Percentiles rank a stretch among this genome's conserved stretches.
phyloP scores from a whole-genome alignment of 257 asterid genomes.

The Rauvolfia tetraphylla region DNA sequence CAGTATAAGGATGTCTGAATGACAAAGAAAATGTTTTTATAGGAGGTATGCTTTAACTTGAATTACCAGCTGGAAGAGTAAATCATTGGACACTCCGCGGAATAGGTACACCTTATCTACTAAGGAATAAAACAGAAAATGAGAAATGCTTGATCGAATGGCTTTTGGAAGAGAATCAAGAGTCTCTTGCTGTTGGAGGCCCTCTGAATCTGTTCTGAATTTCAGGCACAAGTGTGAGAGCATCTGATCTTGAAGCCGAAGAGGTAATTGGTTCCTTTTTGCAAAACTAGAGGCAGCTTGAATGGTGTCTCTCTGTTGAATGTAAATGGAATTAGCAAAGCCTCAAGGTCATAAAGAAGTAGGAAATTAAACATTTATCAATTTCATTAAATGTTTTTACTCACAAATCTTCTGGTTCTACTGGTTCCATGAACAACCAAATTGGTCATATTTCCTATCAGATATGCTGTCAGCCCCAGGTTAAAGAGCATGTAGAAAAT shows the following conservation, averaged over 20 bases:
- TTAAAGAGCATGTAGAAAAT: slow-evolving; percentile 91
- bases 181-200: slow-evolving; percentile 42
- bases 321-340: neutral
- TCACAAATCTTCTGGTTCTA: slow-evolving; percentile 77
- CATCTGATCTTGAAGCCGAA: slow-evolving; percentile 41
- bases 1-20: neutral
- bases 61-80: slow-evolving; percentile 41
- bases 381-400: slow-evolving; percentile 20
- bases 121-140: slow-evolving; percentile 32
- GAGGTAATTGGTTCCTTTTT: slow-evolving; percentile 37
- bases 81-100: slow-evolving; percentile 35
- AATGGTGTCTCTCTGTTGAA: slow-evolving; percentile 34
- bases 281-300: slow-evolving; percentile 43
- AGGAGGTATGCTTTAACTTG: neutral
- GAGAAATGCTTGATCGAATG: slow-evolving; percentile 40
- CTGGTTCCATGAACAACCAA: slow-evolving; percentile 93
- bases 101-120: slow-evolving; percentile 35
- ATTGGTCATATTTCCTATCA: slow-evolving; percentile 97
- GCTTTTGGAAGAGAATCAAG: slow-evolving; percentile 41
- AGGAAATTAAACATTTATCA: neutral
- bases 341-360: neutral
- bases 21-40: neutral
- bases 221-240: slow-evolving; percentile 45
- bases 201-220: slow-evolving; percentile 39
- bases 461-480: slow-evolving; percentile 82